Evolutionary conservation across 768 basidiomycete genomes (phyloP).

Genomic region (Suillus plorans): DNA sequence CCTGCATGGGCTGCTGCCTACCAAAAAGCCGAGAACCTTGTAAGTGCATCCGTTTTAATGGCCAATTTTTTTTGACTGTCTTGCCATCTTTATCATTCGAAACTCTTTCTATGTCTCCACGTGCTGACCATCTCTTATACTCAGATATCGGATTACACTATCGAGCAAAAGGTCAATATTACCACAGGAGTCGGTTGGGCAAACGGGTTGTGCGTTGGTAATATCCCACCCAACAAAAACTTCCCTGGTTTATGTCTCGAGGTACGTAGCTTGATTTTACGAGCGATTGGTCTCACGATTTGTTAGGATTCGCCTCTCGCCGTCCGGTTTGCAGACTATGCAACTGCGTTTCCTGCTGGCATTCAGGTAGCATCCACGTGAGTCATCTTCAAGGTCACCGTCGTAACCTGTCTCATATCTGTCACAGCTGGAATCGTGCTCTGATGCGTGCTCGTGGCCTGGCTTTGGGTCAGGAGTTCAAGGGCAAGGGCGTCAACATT

Average conservation of each 20-base stretch:
- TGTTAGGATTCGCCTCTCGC: conserved; percentile 35
- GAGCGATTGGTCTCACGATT: background rate
- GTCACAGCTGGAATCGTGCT: conserved; percentile 53
- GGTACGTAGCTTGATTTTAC: conserved; percentile 26
- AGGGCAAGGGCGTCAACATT: conserved; percentile 62
- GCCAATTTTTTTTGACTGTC: background rate
- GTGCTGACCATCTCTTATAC: background rate
- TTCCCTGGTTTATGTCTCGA: conserved; percentile 69
- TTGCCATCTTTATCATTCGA: background rate
- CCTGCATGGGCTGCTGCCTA: conserved; percentile 53
- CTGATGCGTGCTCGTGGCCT: conserved; percentile 62
- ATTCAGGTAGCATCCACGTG: conserved; percentile 54
- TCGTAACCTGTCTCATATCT: conserved; percentile 26
- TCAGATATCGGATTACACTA: conserved; percentile 39
- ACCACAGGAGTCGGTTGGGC: conserved; percentile 23
- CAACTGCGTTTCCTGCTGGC: conserved; percentile 53
- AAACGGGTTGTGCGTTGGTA: conserved; percentile 63
- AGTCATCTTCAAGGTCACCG: conserved; percentile 20
- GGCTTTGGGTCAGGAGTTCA: conserved; percentile 66
- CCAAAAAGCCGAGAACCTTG: conserved; percentile 51
- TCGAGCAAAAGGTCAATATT: conserved; percentile 25
- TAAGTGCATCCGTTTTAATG: conserved; percentile 20
- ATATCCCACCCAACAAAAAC: conserved; percentile 42
- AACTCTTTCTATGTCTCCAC: background rate
- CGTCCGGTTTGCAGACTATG: conserved; percentile 40